Evolutionary conservation across 116 monocot species (phyloP).

Genomic region (Zostera marina): DNA sequence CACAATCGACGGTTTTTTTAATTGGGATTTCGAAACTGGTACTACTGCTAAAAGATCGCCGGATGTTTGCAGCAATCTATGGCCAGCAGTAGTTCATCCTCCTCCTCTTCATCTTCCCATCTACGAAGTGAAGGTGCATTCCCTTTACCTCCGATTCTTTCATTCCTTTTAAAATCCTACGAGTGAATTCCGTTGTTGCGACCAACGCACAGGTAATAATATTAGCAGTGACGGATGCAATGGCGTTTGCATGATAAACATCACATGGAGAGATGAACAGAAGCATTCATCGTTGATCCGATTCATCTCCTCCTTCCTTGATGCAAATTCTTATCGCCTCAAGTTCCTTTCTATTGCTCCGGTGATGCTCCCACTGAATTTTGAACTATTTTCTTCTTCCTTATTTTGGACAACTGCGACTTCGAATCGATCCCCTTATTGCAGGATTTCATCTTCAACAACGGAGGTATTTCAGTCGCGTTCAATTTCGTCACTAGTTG

Average conservation of each 20-base stretch:
- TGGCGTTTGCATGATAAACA: conserved; percentile 71
- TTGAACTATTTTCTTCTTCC: neutral
- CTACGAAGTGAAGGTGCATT: too few species aligned
- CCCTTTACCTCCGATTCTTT: too few species aligned
- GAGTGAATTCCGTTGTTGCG: too few species aligned
- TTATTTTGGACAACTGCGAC: neutral
- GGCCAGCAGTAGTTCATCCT: too few species aligned
- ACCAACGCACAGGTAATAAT: too few species aligned
- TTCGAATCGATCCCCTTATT: neutral
- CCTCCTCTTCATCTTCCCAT: too few species aligned
- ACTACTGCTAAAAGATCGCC: too few species aligned
- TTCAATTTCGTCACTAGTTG: conserved; percentile 72
- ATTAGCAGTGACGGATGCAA: too few species aligned
- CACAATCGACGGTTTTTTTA: too few species aligned
- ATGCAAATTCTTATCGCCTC: conserved; percentile 69
- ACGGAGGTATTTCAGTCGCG: conserved; percentile 71
- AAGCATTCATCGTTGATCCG: conserved; percentile 49
- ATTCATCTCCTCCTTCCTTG: conserved; percentile 63
- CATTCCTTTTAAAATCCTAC: too few species aligned
- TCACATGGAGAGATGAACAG: conserved; percentile 60
- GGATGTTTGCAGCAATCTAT: too few species aligned
- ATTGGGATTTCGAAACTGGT: too few species aligned
- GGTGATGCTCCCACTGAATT: conserved; percentile 13
- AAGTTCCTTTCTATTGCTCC: conserved; percentile 74
- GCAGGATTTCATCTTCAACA: conserved; percentile 95